Percentiles rank a stretch among this genome's conserved stretches.
phyloP scores from a whole-genome alignment of 2,329 filamentous ascomycete genomes.

The Pseudogymnoascus sp. region DNA sequence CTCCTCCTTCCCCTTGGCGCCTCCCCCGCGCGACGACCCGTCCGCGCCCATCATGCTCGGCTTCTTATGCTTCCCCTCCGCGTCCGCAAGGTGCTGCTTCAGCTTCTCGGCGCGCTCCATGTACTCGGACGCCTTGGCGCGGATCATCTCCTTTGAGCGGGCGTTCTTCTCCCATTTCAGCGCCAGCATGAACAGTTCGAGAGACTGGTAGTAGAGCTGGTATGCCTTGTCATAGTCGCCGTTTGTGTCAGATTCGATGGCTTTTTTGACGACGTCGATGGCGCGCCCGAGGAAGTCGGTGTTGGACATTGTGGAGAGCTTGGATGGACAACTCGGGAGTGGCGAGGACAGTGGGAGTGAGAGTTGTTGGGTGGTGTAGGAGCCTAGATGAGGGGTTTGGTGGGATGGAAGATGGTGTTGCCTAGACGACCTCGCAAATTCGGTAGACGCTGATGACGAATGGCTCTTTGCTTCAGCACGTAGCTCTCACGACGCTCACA shows the following conservation, averaged over 20 bases:
- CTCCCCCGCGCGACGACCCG: slow-evolving; percentile 56
- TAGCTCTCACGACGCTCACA: background rate
- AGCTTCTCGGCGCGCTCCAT: slow-evolving; percentile 98
- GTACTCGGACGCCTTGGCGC: slow-evolving; percentile 89
- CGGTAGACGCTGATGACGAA: background rate
- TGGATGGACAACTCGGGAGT: background rate
- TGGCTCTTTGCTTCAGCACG: background rate
- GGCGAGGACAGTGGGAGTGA: background rate
- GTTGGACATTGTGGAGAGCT: slow-evolving; percentile 64
- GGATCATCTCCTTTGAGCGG: slow-evolving; percentile 94
- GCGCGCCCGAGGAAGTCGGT: slow-evolving; percentile 95
- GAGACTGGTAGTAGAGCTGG: slow-evolving; percentile 87
- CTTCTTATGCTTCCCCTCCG: slow-evolving; percentile 64
- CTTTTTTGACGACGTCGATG: slow-evolving; percentile 94
- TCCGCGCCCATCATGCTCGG: slow-evolving; percentile 66
- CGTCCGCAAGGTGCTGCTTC: slow-evolving; percentile 77
- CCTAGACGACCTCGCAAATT: slow-evolving; percentile 3
- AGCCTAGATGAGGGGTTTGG: background rate
- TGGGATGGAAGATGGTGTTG: background rate
- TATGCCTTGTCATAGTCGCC: slow-evolving; percentile 97
- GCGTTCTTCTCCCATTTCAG: slow-evolving; percentile 99
- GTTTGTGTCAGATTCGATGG: slow-evolving; percentile 90
- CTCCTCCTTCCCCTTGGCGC: slow-evolving; percentile 51
- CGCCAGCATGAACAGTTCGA: slow-evolving; percentile 97
- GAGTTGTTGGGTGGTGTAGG: background rate